Evolutionary conservation across 306 rosid species (phyloP), one percentile per base, ranked within the genome.

Genomic region (Vachellia collinsii): DNA sequence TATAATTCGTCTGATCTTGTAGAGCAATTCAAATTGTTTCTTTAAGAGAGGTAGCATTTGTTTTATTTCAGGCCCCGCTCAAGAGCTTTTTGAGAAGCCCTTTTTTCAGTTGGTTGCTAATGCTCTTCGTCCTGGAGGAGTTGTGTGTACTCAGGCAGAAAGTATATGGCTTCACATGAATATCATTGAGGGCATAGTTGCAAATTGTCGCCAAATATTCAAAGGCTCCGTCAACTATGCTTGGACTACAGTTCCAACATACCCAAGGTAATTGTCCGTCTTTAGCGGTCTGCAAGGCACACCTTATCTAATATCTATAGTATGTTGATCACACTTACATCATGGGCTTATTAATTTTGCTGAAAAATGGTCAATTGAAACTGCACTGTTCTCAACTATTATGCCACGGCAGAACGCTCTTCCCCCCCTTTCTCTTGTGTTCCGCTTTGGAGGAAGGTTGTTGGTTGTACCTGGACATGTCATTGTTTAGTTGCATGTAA

Each of bases 151-250:
- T 25, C 99, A 96, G 85, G 99, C 99, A 10, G 99, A 96, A 87
- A 96, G 99, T 74, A 96, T 93, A 82, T 96, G 99, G 99, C 99
- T 96, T 87, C 99, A 96, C 84, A 96, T 96, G 99, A 87, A 96
- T 85, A 93, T 96, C 44, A 96, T 96, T 79, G 94, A 96, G 88
- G 90, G 82, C 84, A 90, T 96, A 56, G 97, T 93, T 38, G 65
- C 88, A 38, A 96, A 96, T 74, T 96, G 98, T 72, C 93, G 92
- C 70, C 91, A 90, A 47, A 85, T 86, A 86, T 96, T 93, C 62
- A 92, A 90, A 88, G 99, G 99, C 86, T 90, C 99, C n/a, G 98
- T 96, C 75, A 93, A 93, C 87, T 96, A 96, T 76, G 99, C 99
- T 65, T 96, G 99, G 99, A 96, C 99, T 66, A 96, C 99, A 7